Conservation (phyloP, 768 basidiomycete genomes). For the Tylopilus subfusipes region DNA sequence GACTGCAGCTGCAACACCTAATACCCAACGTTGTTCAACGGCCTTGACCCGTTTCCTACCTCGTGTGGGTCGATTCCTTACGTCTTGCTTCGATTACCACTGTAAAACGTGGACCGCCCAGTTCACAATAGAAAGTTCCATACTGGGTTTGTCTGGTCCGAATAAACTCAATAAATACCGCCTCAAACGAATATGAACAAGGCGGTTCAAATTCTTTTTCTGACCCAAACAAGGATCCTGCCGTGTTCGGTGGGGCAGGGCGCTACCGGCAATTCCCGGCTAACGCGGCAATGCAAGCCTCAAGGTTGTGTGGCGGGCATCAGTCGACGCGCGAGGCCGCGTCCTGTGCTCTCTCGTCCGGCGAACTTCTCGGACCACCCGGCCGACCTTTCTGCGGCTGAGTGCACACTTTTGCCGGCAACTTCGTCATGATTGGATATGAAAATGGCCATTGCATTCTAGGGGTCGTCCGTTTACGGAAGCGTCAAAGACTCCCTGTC, state of each 20-base stretch:
- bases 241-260: background rate
- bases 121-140: conserved; percentile 7
- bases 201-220: conserved; percentile 3
- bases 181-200: background rate
- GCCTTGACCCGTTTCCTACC: background rate
- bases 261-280: conserved; percentile 8
- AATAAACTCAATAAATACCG: conserved; percentile 3
- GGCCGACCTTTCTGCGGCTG: background rate
- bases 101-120: conserved; percentile 11
- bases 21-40: no score
- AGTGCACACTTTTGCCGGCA: background rate
- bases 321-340: background rate
- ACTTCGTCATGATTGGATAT: background rate
- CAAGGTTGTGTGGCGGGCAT: conserved; percentile 3
- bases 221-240: no score
- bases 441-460: conserved; percentile 3
- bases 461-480: background rate
- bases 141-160: conserved; percentile 4
- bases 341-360: background rate
- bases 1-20: background rate
- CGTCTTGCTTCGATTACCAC: conserved; percentile 16
- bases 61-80: no score
- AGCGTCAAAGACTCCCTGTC: background rate
- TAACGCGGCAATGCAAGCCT: conserved; percentile 2
- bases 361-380: background rate